phyloP scores from a whole-genome alignment of 805 yeast species.

The Starmerella bacillaris region DNA sequence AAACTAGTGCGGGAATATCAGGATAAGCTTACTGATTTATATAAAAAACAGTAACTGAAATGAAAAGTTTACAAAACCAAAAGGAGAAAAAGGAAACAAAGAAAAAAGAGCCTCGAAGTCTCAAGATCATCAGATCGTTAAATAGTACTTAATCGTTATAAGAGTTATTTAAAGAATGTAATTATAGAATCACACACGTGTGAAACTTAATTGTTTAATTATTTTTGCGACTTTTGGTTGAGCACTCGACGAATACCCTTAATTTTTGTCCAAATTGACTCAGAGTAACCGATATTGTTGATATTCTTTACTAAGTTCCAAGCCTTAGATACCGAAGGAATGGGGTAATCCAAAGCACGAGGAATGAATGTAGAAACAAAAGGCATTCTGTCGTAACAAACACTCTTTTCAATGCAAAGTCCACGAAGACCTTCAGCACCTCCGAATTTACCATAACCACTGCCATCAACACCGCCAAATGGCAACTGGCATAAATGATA shows the following conservation, averaged over 20 bases:
- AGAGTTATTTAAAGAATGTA: too few relatives aligned
- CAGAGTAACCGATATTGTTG: constrained; percentile 61
- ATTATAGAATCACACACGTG: too few relatives aligned
- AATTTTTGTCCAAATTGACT: constrained; percentile 48
- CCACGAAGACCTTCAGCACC: constrained; percentile 95
- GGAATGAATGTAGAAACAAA: constrained; percentile 69
- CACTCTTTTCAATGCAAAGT: constrained; percentile 67
- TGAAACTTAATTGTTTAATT: too few relatives aligned
- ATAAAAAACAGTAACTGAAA: too few relatives aligned
- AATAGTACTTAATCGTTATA: too few relatives aligned
- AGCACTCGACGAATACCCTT: constrained; percentile 31
- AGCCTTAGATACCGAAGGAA: constrained; percentile 58
- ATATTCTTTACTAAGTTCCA: constrained; percentile 75
- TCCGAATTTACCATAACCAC: constrained; percentile 95
- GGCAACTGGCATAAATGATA: constrained; percentile 91
- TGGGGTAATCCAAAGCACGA: constrained; percentile 79
- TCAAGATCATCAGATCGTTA: too few relatives aligned
- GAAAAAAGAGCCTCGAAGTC: too few relatives aligned
- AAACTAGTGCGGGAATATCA: constrained; percentile 47
- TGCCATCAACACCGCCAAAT: constrained; percentile 82
- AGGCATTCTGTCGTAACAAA: constrained; percentile 69
- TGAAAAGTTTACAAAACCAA: too few relatives aligned
- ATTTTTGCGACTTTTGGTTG: too few relatives aligned
- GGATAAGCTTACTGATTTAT: constrained; percentile 37
- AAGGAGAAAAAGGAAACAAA: too few relatives aligned